These are phyloP conservation scores for Coniochaeta sp. DNA, from an alignment of 2,329 filamentous ascomycete species.

Conservation along the genomic window DNA sequence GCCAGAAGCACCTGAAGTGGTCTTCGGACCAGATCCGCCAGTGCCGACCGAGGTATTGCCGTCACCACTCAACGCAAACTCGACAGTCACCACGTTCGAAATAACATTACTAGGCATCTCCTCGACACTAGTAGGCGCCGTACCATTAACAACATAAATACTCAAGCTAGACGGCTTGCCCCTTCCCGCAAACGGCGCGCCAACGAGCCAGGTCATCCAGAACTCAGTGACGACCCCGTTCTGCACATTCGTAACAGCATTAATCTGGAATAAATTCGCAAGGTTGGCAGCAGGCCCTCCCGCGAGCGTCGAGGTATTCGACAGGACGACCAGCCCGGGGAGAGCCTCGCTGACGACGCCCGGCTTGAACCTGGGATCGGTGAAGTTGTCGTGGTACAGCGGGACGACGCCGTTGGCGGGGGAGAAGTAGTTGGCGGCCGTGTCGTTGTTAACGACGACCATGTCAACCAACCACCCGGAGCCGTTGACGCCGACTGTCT, in stretches of 20 bases:
- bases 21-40: background rate
- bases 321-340: background rate
- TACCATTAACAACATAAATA: background rate
- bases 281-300: background rate
- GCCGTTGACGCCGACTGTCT: background rate
- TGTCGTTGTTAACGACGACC: background rate
- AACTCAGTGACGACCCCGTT: background rate
- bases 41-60: background rate
- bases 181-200: background rate
- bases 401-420: background rate
- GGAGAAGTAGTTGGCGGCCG: background rate
- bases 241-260: background rate
- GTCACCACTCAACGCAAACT: background rate
- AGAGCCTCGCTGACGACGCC: conserved; percentile 2
- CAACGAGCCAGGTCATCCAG: conserved; percentile 1
- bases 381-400: conserved; percentile 3
- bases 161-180: background rate
- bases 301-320: background rate
- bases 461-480: background rate
- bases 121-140: background rate
- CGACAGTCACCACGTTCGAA: background rate
- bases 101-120: background rate
- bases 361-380: background rate
- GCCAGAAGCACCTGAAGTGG: background rate
- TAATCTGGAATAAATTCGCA: background rate